These are phyloP conservation scores for Athelia psychrophila DNA, from an alignment of 1,284 basidiomycete species.

Conservation along the genomic window DNA sequence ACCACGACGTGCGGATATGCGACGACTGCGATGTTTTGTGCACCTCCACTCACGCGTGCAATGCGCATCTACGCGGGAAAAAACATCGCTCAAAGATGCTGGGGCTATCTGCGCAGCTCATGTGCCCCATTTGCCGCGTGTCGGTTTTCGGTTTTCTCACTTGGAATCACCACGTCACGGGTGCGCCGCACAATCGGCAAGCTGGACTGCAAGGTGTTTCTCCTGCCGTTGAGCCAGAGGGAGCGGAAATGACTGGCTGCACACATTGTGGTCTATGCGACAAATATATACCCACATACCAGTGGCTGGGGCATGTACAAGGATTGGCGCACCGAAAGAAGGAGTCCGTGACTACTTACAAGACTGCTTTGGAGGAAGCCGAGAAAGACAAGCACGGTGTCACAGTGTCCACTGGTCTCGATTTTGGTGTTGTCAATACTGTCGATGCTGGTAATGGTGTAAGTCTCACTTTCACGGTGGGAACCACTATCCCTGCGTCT, in stretches of 20 bases:
- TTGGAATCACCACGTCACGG: background rate
- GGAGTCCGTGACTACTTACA: background rate
- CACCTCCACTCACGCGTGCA: background rate
- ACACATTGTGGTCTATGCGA: background rate
- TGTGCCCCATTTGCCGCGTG: background rate
- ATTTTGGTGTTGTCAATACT: conserved; percentile 33
- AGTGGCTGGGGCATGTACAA: background rate
- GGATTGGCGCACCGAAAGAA: background rate
- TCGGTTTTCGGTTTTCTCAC: background rate
- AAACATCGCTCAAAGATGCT: background rate
- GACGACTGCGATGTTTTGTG: background rate
- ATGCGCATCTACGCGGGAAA: background rate
- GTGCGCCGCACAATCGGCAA: background rate
- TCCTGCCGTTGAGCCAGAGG: background rate
- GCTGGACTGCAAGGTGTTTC: background rate
- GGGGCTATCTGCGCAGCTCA: background rate
- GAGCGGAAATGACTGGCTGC: background rate
- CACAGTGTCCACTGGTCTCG: conserved; percentile 23
- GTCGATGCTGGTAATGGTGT: conserved; percentile 23
- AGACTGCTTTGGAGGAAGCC: conserved; percentile 20
- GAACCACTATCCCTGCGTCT: conserved; percentile 27
- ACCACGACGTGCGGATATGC: background rate
- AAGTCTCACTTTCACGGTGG: conserved; percentile 17
- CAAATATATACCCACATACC: background rate
- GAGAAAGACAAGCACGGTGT: conserved; percentile 32